Evolutionary conservation across 257 asterid genomes (phyloP).

Genomic region (Salvia hispanica): DNA sequence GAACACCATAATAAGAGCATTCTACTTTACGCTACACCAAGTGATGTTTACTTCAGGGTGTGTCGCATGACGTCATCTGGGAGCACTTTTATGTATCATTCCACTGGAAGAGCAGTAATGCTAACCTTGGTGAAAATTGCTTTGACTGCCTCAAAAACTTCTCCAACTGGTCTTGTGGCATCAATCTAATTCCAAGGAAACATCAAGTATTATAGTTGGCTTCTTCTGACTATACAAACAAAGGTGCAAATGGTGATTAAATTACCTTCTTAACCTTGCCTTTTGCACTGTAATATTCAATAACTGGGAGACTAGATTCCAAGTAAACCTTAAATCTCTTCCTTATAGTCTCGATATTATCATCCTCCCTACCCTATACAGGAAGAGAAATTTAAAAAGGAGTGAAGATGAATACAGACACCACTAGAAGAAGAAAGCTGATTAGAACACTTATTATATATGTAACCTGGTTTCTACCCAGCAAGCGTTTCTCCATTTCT

Average conservation of each 20-base stretch:
- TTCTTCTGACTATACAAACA: neutral
- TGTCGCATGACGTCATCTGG: no score
- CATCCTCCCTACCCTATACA: conserved; percentile 63
- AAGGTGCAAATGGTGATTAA: neutral
- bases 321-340: conserved; percentile 58
- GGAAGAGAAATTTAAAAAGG: neutral
- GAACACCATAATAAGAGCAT: no score
- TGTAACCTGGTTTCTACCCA: conserved; percentile 58
- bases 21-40: no score
- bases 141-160: conserved; percentile 81
- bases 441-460: conserved; percentile 29
- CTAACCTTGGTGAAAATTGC: conserved; percentile 65
- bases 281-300: conserved; percentile 60
- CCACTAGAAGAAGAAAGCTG: conserved; percentile 21
- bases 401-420: conserved; percentile 1
- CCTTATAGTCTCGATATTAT: conserved; percentile 55
- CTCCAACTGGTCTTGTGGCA: conserved; percentile 66
- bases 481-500: conserved; percentile 66
- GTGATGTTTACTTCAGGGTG: no score
- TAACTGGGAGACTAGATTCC: conserved; percentile 66
- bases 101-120: neutral
- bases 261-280: conserved; percentile 85
- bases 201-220: conserved; percentile 1
- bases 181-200: conserved; percentile 54
- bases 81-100: neutral